phyloP scores from a whole-genome alignment of 371 early-diverging fungal species.

The Chytridiales sp. region DNA sequence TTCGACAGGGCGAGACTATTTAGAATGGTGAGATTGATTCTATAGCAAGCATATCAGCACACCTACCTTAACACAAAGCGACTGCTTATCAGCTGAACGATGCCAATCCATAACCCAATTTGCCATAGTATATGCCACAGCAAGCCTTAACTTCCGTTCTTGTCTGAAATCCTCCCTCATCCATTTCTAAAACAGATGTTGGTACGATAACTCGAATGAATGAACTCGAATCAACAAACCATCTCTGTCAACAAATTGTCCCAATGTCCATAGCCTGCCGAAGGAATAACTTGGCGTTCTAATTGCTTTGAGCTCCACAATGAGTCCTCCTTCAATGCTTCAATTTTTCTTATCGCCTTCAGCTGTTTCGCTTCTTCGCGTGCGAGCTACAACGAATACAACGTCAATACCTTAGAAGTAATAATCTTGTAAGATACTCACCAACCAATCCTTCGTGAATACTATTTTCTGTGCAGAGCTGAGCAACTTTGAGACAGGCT shows the following conservation, averaged over 20 bases:
- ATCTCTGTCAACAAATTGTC: slow-evolving; percentile 85
- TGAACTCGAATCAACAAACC: slow-evolving; percentile 46
- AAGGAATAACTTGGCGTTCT: slow-evolving; percentile 58
- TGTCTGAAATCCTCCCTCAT: slow-evolving; percentile 81
- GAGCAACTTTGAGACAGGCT: slow-evolving; percentile 68
- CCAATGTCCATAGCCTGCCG: slow-evolving; percentile 83
- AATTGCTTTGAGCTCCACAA: slow-evolving; percentile 83
- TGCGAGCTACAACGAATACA: slow-evolving; percentile 58
- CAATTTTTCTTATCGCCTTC: slow-evolving; percentile 73
- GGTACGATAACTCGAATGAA: not conserved
- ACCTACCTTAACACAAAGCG: slow-evolving; percentile 64
- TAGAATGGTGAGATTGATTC: too few relatives aligned
- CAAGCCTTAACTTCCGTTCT: slow-evolving; percentile 83
- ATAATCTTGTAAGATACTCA: slow-evolving; percentile 27
- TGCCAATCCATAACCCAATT: slow-evolving; percentile 84
- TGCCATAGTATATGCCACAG: slow-evolving; percentile 67
- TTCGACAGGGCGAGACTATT: too few relatives aligned
- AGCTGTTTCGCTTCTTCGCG: slow-evolving; percentile 79
- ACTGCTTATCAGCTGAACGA: slow-evolving; percentile 64
- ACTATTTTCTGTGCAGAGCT: slow-evolving; percentile 73
- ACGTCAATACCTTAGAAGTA: too few relatives aligned
- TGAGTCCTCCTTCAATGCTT: slow-evolving; percentile 72
- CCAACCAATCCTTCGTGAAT: slow-evolving; percentile 81
- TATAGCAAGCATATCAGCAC: slow-evolving; percentile 30
- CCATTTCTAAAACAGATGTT: slow-evolving; percentile 62